Percentiles rank a stretch among this genome's conserved stretches.
Evolutionary conservation across 495 filamentous ascomycete genomes (phyloP).

Genomic region (Annulohypoxylon stygium): DNA sequence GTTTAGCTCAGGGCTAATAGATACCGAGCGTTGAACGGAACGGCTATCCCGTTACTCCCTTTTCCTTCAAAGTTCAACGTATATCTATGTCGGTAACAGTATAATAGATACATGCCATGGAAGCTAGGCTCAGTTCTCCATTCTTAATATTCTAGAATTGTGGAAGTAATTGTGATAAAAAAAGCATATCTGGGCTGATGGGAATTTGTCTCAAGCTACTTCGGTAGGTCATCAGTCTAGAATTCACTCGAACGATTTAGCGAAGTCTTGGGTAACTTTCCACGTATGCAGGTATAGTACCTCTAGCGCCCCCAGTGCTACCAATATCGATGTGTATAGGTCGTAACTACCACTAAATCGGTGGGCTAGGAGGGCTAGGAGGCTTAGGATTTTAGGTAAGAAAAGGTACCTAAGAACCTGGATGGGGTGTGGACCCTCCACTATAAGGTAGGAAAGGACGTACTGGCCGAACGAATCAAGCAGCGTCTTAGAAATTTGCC

Average conservation of each 20-base stretch:
- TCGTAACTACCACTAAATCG: not conserved
- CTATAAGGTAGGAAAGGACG: slow-evolving; percentile 8
- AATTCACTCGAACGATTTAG: slow-evolving; percentile 5
- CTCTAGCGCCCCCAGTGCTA: not conserved
- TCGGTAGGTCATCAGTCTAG: not conserved
- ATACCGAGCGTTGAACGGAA: slow-evolving; percentile 20
- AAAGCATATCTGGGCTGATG: not conserved
- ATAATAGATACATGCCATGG: too few relatives aligned
- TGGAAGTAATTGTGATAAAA: too few relatives aligned
- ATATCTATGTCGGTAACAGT: not conserved
- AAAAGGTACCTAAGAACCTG: slow-evolving; percentile 29
- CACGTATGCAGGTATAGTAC: not conserved
- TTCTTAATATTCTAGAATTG: too few relatives aligned
- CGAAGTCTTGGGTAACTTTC: not conserved
- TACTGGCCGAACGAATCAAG: slow-evolving; percentile 39
- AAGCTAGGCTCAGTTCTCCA: too few relatives aligned
- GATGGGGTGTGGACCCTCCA: slow-evolving; percentile 36
- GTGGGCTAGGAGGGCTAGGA: slow-evolving; percentile 4
- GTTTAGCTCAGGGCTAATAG: slow-evolving; percentile 21
- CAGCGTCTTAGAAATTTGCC: slow-evolving; percentile 32
- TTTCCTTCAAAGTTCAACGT: slow-evolving; percentile 27
- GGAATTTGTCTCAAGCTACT: not conserved
- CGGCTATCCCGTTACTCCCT: slow-evolving; percentile 18
- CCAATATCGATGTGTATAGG: not conserved
- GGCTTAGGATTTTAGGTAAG: slow-evolving; percentile 10